phyloP scores from a whole-genome alignment of 2,329 filamentous ascomycete species.

The Fusarium caatingaense region DNA sequence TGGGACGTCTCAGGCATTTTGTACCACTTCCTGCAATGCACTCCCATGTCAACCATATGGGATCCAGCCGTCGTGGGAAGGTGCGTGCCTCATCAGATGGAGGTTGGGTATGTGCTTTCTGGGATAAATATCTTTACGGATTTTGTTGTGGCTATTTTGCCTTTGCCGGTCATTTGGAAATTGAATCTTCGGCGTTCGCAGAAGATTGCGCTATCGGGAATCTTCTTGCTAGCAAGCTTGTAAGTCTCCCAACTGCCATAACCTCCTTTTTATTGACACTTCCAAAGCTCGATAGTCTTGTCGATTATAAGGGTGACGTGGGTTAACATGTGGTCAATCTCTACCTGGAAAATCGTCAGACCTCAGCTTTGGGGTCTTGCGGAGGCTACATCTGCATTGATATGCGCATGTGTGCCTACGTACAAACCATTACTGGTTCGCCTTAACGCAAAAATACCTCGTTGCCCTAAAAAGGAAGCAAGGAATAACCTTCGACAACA shows the following conservation, averaged over 20 bases:
- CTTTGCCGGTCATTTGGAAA: conserved; percentile 27
- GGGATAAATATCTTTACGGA: conserved; percentile 32
- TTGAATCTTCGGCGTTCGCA: conserved; percentile 21
- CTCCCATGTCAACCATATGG: conserved; percentile 20
- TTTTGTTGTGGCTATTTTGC: conserved; percentile 22
- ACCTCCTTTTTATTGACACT: fast-evolving
- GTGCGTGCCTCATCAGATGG: neutral
- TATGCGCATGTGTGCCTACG: conserved; percentile 34
- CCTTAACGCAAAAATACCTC: neutral
- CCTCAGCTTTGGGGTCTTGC: conserved; percentile 30
- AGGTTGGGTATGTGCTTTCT: conserved; percentile 2
- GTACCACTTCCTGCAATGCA: conserved; percentile 18
- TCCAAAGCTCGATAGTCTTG: conserved; percentile 12
- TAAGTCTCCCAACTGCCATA: neutral
- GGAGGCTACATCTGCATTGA: conserved; percentile 26
- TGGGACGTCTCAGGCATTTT: conserved; percentile 16
- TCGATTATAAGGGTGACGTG: conserved; percentile 30
- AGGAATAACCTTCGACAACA: neutral
- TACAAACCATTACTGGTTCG: conserved; percentile 17
- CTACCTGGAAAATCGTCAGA: conserved; percentile 26
- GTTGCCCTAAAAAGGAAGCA: neutral
- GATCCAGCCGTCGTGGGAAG: neutral
- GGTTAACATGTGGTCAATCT: neutral
- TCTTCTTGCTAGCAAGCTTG: conserved; percentile 32
- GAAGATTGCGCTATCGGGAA: conserved; percentile 16